Percentiles rank a stretch among this genome's conserved stretches.
phyloP scores from a whole-genome alignment of 495 filamentous ascomycete genomes.

The Podospora anserina region DNA sequence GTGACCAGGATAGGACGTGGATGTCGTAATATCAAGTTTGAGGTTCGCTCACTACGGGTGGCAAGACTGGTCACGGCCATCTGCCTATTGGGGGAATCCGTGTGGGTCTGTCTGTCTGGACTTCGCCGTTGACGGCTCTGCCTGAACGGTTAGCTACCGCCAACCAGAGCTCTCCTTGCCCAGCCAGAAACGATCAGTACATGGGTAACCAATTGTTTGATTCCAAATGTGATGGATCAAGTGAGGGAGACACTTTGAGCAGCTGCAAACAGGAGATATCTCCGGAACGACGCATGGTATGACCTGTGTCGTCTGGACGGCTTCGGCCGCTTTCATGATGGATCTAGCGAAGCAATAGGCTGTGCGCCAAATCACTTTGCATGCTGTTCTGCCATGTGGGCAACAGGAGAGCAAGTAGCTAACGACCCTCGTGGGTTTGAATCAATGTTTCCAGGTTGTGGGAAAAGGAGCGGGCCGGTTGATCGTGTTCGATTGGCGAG shows the following conservation, averaged over 20 bases:
- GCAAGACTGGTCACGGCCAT: background rate
- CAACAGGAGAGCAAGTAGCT: background rate
- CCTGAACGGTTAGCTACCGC: conserved; percentile 2
- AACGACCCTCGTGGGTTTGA: background rate
- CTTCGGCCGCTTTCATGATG: background rate
- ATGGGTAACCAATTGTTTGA: conserved; percentile 11
- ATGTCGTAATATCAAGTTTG: background rate
- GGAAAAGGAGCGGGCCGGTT: background rate
- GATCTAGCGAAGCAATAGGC: background rate
- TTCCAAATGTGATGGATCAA: conserved; percentile 5
- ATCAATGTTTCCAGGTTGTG: background rate
- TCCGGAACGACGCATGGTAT: background rate
- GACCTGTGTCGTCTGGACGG: background rate
- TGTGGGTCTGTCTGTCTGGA: background rate
- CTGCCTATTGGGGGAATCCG: background rate
- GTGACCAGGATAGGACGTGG: background rate
- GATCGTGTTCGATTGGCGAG: background rate
- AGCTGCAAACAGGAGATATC: background rate
- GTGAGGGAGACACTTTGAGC: background rate
- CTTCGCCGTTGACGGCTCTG: background rate
- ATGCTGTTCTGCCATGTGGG: background rate
- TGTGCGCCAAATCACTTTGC: background rate
- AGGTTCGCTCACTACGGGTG: background rate
- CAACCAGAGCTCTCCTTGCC: background rate
- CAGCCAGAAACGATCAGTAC: background rate